A percentile compares a stretch with the other conserved stretches of the same genome.
Evolutionary conservation across 1,139 yeast genomes (phyloP).

Genomic region (Meyerozyma sp.): DNA sequence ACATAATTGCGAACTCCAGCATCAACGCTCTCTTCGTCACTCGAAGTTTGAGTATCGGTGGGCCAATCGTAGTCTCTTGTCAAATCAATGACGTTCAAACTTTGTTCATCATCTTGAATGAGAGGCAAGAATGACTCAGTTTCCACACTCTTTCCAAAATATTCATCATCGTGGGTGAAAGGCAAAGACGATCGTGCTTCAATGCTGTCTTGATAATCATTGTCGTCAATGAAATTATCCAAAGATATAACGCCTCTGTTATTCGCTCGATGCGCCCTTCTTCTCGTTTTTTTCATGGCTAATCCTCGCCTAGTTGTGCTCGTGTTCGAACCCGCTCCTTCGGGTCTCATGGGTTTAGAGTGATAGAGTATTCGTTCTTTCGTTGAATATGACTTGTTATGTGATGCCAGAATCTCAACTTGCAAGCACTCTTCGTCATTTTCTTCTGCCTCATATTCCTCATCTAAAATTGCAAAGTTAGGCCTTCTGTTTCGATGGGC

Average conservation of each 20-base stretch:
- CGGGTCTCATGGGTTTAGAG: not conserved
- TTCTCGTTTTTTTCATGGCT: slow-evolving; percentile 23
- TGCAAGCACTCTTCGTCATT: not conserved
- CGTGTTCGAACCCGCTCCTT: not conserved
- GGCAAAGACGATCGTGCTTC: not conserved
- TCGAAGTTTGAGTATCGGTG: too few species aligned
- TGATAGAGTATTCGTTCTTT: not conserved
- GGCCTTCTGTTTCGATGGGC: slow-evolving; percentile 6
- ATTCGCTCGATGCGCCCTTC: not conserved
- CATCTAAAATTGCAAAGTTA: not conserved
- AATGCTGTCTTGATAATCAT: not conserved
- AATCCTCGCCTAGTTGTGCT: slow-evolving; percentile 27
- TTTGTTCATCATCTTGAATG: too few species aligned
- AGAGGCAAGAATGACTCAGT: too few species aligned
- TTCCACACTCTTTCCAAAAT: too few species aligned
- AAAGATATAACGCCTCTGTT: not conserved
- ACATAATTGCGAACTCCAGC: too few species aligned
- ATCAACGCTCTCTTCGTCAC: too few species aligned
- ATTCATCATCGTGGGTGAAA: not conserved
- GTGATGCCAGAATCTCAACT: not conserved
- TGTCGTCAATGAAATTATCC: slow-evolving; percentile 5
- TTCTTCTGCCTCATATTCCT: not conserved
- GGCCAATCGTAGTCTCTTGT: too few species aligned
- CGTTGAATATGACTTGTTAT: not conserved
- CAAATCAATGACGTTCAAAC: too few species aligned